Base-by-base conservation (phyloP, 805 yeast genomes). In the Isabelozyma pseudorhagii region DNA sequence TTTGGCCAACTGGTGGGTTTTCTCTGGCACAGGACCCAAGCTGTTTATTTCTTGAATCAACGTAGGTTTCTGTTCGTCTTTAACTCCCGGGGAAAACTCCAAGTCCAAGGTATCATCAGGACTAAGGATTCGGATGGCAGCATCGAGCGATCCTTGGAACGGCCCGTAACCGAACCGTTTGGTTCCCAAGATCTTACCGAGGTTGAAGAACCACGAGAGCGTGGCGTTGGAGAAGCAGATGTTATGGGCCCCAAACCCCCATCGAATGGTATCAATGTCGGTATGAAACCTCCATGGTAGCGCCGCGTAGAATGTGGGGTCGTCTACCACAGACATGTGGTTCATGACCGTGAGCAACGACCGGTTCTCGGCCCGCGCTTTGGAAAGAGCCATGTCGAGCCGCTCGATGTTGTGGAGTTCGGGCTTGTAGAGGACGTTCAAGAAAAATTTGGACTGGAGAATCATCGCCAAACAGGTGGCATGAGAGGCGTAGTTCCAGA, bases 211-310 rank as follows among this genome's bases (percentile, higher is more conserved):
- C 64, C 62, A 75, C 8, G 83, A 67, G 2, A 79, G 63, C 3
- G 75, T 57, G 25, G 66, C 68, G 51, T 72, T 80, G 21, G 82
- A 79, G 67, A 94, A 93, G 63, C 98, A 93, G 39, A 93, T 81
- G 64, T 94, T 92, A 46, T 85, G 82, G 9, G 99, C 99, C 0
- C 96, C 99, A 48, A 94, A 74, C 5, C 97, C 92, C 98, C 98
- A 93, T 60, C 99, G 77, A 47, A 90, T 81, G 47, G 81, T 78
- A 53, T 83, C 87, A 14, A 87, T 69, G 49, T 82, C 80, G 11
- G 72, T 66, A 56, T 81, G 87, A 56, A 80, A 81, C 38, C 82
- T 75, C 80, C 84, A 78, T 0, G 97, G 97, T 50, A 92, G 73
- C 36, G 87, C 80, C 0, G 96, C 96, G 89, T 96, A 93, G 42